Evolutionary conservation across 768 basidiomycete species (phyloP).

Genomic region (Xanthoconium purpureum): DNA sequence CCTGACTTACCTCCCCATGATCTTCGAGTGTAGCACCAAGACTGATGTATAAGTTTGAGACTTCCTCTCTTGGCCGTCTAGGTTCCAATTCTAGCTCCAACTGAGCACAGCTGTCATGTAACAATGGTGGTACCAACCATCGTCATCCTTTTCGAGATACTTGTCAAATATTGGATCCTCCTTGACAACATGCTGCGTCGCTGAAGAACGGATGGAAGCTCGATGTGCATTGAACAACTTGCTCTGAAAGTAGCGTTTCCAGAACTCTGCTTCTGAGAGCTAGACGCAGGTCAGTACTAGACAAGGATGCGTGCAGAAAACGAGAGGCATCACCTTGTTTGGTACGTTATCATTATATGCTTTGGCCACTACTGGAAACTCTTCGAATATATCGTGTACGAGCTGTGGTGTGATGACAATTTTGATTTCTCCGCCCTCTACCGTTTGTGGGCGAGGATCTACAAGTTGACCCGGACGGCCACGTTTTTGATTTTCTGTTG

Average conservation of each 20-base stretch:
- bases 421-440: slow-evolving; percentile 82
- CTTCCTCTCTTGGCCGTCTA: slow-evolving; percentile 58
- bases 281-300: slow-evolving; percentile 32
- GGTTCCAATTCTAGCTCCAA: slow-evolving; percentile 67
- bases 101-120: background rate
- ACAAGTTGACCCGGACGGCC: slow-evolving; percentile 86
- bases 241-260: slow-evolving; percentile 96
- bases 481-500: slow-evolving; percentile 67
- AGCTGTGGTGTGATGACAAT: slow-evolving; percentile 89
- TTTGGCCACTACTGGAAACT: slow-evolving; percentile 91
- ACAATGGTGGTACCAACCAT: slow-evolving; percentile 53
- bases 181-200: slow-evolving; percentile 78
- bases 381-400: slow-evolving; percentile 95
- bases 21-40: slow-evolving; percentile 88
- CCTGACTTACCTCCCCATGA: slow-evolving; percentile 68
- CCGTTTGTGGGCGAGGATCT: slow-evolving; percentile 82
- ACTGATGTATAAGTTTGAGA: slow-evolving; percentile 77
- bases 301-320: background rate
- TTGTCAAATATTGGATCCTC: slow-evolving; percentile 94
- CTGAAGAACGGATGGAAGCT: slow-evolving; percentile 86
- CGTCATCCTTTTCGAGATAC: slow-evolving; percentile 94
- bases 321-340: slow-evolving; percentile 51
- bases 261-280: slow-evolving; percentile 91
- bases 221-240: slow-evolving; percentile 94
- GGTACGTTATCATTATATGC: slow-evolving; percentile 95